phyloP scores from a whole-genome alignment of 352 stramenopile species.

The Globisporangium paddicum region DNA sequence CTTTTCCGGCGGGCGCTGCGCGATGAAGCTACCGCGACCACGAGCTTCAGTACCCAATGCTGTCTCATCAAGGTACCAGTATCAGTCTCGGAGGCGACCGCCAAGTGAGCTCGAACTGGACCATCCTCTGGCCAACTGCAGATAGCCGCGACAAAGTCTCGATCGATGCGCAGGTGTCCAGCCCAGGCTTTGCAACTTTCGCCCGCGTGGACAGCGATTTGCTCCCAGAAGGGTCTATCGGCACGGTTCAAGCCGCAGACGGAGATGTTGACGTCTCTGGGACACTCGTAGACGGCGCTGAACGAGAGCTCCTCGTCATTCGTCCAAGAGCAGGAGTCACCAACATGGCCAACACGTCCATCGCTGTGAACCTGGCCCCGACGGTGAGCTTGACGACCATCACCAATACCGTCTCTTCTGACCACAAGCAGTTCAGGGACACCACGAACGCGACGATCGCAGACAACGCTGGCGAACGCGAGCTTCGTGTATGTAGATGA shows the following conservation, averaged over 20 bases:
- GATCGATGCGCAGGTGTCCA: background rate
- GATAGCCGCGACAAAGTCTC: background rate
- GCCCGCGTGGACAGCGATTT: conserved; percentile 2
- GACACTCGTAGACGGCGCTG: background rate
- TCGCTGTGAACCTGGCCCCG: background rate
- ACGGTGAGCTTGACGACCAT: background rate
- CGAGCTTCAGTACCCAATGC: background rate
- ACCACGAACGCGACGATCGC: background rate
- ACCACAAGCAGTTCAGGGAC: background rate
- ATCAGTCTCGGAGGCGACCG: background rate
- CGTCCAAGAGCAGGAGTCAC: background rate
- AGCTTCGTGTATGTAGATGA: conserved; percentile 7
- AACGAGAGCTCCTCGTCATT: background rate
- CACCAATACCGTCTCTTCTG: background rate
- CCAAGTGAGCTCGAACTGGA: background rate
- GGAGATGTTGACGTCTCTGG: background rate
- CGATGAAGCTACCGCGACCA: background rate
- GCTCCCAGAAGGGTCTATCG: conserved; percentile 2
- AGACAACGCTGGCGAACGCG: background rate
- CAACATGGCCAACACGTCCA: background rate
- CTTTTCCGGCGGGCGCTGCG: background rate
- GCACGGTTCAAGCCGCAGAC: background rate
- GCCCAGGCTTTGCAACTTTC: background rate
- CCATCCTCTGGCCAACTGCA: background rate
- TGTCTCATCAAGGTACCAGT: background rate